These are phyloP conservation scores for Spizellomyces punctatus DNA, from an alignment of 192 early-diverging fungal species.

Conservation along the genomic window DNA sequence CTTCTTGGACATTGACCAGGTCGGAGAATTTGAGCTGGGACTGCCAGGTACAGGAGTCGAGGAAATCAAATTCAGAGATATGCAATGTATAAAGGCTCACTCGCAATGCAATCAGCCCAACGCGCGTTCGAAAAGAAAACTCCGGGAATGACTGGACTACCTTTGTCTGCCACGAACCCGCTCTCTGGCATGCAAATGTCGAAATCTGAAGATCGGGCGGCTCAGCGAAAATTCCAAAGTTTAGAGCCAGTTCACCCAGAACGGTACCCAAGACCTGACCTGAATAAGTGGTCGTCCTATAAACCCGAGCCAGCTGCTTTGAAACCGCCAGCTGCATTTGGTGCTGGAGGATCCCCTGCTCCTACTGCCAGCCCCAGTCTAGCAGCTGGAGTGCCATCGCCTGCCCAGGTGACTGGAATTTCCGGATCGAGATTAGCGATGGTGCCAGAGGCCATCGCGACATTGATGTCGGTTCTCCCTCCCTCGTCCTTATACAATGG, in stretches of 20 bases:
- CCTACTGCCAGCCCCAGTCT: not conserved
- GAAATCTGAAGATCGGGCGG: constrained; percentile 5
- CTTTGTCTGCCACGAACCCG: not conserved
- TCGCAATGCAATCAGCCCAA: constrained; percentile 8
- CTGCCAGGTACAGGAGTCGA: constrained; percentile 48
- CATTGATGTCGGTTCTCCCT: constrained; percentile 35
- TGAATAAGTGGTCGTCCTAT: constrained; percentile 68
- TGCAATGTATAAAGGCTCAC: not conserved
- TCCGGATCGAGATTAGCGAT: not conserved
- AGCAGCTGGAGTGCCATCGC: not conserved
- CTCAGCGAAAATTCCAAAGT: constrained; percentile 15
- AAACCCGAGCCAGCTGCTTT: constrained; percentile 51
- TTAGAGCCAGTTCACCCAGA: constrained; percentile 66
- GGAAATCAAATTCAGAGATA: not conserved
- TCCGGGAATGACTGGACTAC: constrained; percentile 11
- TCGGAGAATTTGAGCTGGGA: constrained; percentile 78
- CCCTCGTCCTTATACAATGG: constrained; percentile 41
- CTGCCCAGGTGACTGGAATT: not conserved
- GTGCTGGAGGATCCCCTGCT: not conserved
- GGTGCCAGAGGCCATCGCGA: constrained; percentile 40
- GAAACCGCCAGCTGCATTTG: constrained; percentile 4
- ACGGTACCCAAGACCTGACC: constrained; percentile 73
- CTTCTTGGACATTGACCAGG: constrained; percentile 74
- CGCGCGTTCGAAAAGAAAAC: not conserved
- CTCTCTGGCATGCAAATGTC: not conserved